Evolutionary conservation across 768 basidiomycete species (phyloP).

Genomic region (Lactarius evosmus): DNA sequence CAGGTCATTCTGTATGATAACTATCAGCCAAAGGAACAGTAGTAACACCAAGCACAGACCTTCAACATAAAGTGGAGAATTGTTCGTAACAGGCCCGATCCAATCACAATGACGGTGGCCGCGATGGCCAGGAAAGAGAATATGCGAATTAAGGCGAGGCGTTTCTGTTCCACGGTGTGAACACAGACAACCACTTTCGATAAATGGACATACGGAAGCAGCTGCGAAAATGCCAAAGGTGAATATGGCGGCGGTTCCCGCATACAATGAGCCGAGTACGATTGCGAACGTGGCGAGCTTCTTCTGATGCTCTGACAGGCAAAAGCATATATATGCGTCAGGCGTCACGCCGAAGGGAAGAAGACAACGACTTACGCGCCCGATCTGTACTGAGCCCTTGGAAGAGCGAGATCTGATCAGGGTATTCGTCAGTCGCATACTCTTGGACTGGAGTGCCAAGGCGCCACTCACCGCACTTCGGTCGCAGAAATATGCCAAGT

Average conservation of each 20-base stretch:
- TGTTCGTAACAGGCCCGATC: conserved; percentile 50
- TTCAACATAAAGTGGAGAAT: conserved; percentile 68
- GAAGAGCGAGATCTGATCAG: conserved; percentile 59
- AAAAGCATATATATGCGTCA: conserved; percentile 6
- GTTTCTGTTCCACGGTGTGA: conserved; percentile 44
- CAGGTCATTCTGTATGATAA: conserved; percentile 47
- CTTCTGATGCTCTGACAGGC: conserved; percentile 41
- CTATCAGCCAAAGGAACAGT: conserved; percentile 4
- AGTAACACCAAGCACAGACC: conserved; percentile 37
- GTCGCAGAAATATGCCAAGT: conserved; percentile 36
- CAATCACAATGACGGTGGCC: conserved; percentile 49
- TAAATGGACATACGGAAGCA: conserved; percentile 41
- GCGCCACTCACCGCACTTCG: conserved; percentile 14
- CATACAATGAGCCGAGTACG: conserved; percentile 57
- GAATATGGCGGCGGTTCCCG: conserved; percentile 50
- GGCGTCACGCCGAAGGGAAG: not conserved
- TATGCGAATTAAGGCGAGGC: conserved; percentile 47
- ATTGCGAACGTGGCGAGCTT: conserved; percentile 53
- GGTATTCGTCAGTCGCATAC: not conserved
- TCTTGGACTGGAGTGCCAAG: not conserved
- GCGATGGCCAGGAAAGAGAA: conserved; percentile 53
- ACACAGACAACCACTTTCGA: not conserved
- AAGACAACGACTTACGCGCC: conserved; percentile 41
- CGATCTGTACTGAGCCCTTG: conserved; percentile 48
- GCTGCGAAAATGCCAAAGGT: conserved; percentile 53